Conservation (phyloP, 2,329 filamentous ascomycete species). For the Penicillium sp. region DNA sequence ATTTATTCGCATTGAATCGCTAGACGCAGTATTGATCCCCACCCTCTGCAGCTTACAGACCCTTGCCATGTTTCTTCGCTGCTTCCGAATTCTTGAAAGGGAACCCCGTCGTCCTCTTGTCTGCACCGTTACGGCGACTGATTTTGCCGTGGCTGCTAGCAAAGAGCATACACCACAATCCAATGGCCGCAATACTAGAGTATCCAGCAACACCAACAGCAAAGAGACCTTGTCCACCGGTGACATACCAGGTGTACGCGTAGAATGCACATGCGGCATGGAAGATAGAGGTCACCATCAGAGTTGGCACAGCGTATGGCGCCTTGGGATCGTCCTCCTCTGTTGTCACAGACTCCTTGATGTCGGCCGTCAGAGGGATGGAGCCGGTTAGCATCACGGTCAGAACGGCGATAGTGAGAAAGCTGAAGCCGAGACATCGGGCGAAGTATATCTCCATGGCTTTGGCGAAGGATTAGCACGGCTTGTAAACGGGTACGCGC, state of each 20-base stretch:
- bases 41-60: conserved; percentile 2
- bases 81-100: conserved; percentile 56
- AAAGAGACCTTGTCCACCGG: conserved; percentile 49
- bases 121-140: conserved; percentile 55
- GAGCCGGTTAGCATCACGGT: conserved; percentile 62
- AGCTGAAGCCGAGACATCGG: conserved; percentile 59
- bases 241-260: conserved; percentile 59
- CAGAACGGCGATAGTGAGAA: conserved; percentile 56
- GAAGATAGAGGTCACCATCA: conserved; percentile 59
- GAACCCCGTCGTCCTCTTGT: conserved; percentile 58
- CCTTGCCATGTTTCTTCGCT: conserved; percentile 42
- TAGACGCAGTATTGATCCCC: background rate
- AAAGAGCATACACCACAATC: conserved; percentile 57
- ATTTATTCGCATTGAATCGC: background rate
- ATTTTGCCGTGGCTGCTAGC: conserved; percentile 50
- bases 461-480: conserved; percentile 23
- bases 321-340: conserved; percentile 43
- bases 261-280: conserved; percentile 57
- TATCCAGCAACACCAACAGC: conserved; percentile 53
- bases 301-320: conserved; percentile 57
- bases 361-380: conserved; percentile 54
- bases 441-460: conserved; percentile 65
- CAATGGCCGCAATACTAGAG: conserved; percentile 51
- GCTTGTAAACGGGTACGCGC: background rate
- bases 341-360: conserved; percentile 35